Evolutionary conservation across 306 rosid species (phyloP).

Genomic region (Cicer yamashitae): DNA sequence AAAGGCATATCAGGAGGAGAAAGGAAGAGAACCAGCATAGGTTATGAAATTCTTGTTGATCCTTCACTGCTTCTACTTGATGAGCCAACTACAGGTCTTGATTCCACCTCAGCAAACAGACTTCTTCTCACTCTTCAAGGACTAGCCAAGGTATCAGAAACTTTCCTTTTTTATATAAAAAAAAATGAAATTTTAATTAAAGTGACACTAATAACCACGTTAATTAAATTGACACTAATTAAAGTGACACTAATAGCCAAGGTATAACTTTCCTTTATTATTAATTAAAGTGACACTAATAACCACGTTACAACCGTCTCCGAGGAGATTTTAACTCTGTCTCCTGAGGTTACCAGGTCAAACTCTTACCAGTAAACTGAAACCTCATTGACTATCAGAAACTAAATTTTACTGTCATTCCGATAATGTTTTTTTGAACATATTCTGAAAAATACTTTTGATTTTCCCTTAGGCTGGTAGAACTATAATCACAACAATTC

Average conservation of each 20-base stretch:
- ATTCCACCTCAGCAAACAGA: conserved; percentile 84
- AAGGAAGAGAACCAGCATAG: conserved; percentile 90
- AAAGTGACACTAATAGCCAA: too few relatives aligned
- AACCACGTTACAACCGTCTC: too few relatives aligned
- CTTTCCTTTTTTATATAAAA: background rate
- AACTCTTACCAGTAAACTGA: too few relatives aligned
- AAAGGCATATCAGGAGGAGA: conserved; percentile 98
- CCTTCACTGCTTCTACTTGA: conserved; percentile 90
- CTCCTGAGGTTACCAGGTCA: too few relatives aligned
- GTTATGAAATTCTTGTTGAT: conserved; percentile 93
- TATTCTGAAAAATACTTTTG: conserved; percentile 37
- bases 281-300: too few relatives aligned
- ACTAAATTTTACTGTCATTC: conserved; percentile 11
- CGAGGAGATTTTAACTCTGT: too few relatives aligned
- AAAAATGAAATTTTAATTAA: too few relatives aligned
- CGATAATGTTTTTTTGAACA: background rate
- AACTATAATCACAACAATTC: conserved; percentile 94
- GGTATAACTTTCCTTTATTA: too few relatives aligned
- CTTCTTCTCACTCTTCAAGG: conserved; percentile 82
- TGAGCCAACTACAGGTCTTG: conserved; percentile 98
- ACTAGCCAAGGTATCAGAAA: conserved; percentile 77
- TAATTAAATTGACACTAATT: too few relatives aligned
- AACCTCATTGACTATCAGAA: too few relatives aligned
- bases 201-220: too few relatives aligned
- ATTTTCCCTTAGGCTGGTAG: conserved; percentile 72